Evolutionary conservation across 2,329 filamentous ascomycete genomes (phyloP).

Genomic region (Sclerotinia sclerotiorum): DNA sequence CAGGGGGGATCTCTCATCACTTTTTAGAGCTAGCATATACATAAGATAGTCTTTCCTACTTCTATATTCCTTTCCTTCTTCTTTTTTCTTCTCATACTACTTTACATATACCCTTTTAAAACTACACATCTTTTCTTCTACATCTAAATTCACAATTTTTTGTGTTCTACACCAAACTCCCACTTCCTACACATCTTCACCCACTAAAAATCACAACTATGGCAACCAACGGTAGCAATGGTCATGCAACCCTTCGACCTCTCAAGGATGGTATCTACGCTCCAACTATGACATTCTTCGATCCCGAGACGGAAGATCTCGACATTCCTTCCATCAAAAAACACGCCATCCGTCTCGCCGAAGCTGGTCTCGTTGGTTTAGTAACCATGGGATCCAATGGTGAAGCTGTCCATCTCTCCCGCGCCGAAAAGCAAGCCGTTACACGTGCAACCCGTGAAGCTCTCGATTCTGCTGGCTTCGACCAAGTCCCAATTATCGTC

Average conservation of each 20-base stretch:
- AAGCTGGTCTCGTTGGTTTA: slow-evolving; percentile 76
- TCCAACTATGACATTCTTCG: slow-evolving; percentile 88
- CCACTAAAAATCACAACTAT: slow-evolving; percentile 21
- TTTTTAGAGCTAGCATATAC: slow-evolving; percentile 7
- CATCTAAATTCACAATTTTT: not conserved
- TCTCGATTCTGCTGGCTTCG: slow-evolving; percentile 76
- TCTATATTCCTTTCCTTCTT: not conserved
- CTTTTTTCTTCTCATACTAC: not conserved
- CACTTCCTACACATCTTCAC: not conserved
- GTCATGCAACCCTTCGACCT: slow-evolving; percentile 46
- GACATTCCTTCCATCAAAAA: slow-evolving; percentile 77
- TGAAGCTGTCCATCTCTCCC: slow-evolving; percentile 81
- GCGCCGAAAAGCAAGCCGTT: slow-evolving; percentile 72
- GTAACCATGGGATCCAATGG: slow-evolving; percentile 90
- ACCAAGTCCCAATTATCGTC: slow-evolving; percentile 74
- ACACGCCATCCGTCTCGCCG: slow-evolving; percentile 75
- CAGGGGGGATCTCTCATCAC: not conserved
- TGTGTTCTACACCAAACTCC: not conserved
- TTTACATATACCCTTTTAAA: not conserved
- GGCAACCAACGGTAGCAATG: slow-evolving; percentile 23
- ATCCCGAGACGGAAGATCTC: slow-evolving; percentile 78
- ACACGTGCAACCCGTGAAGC: slow-evolving; percentile 78
- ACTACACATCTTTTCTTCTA: not conserved
- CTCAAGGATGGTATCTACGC: slow-evolving; percentile 83
- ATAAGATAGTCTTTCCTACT: slow-evolving; percentile 9